These are phyloP conservation scores for Paecilomyces sp. DNA, from an alignment of 2,329 filamentous ascomycete genomes.

Conservation along the genomic window DNA sequence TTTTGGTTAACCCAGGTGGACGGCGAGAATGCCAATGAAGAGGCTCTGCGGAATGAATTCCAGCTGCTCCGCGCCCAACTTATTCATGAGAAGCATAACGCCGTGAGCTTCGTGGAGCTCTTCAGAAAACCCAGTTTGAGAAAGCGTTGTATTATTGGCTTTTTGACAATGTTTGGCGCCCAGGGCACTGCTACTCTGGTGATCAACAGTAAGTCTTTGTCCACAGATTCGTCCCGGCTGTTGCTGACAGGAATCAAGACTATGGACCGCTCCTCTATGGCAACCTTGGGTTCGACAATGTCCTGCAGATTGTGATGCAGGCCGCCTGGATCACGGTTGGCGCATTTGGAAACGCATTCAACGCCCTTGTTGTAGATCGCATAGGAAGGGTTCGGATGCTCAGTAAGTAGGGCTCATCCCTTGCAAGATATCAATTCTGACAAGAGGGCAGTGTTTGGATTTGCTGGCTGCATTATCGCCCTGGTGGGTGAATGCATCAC, in stretches of 20 bases:
- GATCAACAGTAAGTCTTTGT: constrained; percentile 1
- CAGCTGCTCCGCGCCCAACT: constrained; percentile 17
- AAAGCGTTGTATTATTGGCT: constrained; percentile 9
- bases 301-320: constrained; percentile 1
- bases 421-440: background rate
- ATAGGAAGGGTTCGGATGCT: constrained; percentile 5
- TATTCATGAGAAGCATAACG: constrained; percentile 4
- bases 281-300: constrained; percentile 1
- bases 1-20: constrained; percentile 3
- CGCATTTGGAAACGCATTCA: constrained; percentile 7
- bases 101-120: constrained; percentile 5
- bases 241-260: background rate
- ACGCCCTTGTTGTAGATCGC: constrained; percentile 6
- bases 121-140: constrained; percentile 8
- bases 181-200: constrained; percentile 4
- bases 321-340: constrained; percentile 1
- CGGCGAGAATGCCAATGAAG: constrained; percentile 7
- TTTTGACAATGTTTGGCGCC: constrained; percentile 1
- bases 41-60: constrained; percentile 16
- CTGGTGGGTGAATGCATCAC: constrained; percentile 4
- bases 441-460: background rate
- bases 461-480: constrained; percentile 1
- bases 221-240: background rate
- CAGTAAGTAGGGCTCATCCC: background rate
- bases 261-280: constrained; percentile 3